These are phyloP conservation scores for Tremella yokohamensis DNA, from an alignment of 768 basidiomycete species.

Conservation along the genomic window DNA sequence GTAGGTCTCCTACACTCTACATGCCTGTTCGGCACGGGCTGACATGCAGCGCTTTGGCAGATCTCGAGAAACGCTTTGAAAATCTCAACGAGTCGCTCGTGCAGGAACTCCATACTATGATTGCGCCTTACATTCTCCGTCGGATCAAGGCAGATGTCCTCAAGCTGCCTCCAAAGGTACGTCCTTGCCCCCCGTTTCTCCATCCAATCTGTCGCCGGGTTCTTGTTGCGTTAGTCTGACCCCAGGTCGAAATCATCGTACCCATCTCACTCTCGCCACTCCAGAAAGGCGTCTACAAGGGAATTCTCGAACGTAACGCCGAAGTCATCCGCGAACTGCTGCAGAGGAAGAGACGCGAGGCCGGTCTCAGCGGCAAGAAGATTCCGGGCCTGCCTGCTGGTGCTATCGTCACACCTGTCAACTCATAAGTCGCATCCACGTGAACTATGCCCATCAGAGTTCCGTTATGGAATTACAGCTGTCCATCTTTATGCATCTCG, in stretches of 20 bases:
- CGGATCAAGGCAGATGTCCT: slow-evolving; percentile 90
- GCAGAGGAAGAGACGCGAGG: not conserved
- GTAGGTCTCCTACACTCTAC: slow-evolving; percentile 20
- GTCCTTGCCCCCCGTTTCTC: not conserved
- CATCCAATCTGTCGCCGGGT: not conserved
- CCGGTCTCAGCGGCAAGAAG: too few relatives aligned
- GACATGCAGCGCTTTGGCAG: slow-evolving; percentile 66
- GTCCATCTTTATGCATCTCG: too few relatives aligned
- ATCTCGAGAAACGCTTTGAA: slow-evolving; percentile 66
- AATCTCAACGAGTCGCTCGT: slow-evolving; percentile 75
- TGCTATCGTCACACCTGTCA: too few relatives aligned
- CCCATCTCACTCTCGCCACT: slow-evolving; percentile 81
- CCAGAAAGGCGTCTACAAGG: slow-evolving; percentile 83
- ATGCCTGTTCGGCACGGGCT: not conserved
- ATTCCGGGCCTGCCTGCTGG: too few relatives aligned
- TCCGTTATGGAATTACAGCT: too few relatives aligned
- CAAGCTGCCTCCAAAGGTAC: slow-evolving; percentile 77
- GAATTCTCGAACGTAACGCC: slow-evolving; percentile 65
- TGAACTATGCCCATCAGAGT: too few relatives aligned
- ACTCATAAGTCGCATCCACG: too few relatives aligned
- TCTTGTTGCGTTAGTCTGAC: not conserved
- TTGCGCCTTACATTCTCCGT: slow-evolving; percentile 85
- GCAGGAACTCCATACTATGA: slow-evolving; percentile 68
- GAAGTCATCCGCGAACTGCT: slow-evolving; percentile 26
- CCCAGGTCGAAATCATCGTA: slow-evolving; percentile 56